Percentiles rank a stretch among this genome's conserved stretches.
These are phyloP conservation scores for Bruguiera parviflora DNA, from an alignment of 345 rosid species.

Conservation along the genomic window DNA sequence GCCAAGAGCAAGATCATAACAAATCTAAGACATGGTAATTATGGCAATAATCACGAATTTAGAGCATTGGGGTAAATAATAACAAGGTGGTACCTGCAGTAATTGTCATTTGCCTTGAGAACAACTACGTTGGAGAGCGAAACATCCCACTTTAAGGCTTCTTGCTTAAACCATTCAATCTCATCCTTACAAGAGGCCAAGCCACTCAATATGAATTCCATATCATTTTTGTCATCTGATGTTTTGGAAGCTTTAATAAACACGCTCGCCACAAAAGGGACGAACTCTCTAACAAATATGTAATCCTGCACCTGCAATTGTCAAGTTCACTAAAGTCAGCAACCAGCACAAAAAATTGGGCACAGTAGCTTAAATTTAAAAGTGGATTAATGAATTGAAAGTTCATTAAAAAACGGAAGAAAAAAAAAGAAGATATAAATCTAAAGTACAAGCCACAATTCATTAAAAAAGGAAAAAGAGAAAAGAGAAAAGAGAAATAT, in stretches of 20 bases:
- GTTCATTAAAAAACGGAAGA: background rate
- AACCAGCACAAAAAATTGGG: background rate
- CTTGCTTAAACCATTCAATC: constrained; percentile 70
- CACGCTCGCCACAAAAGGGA: constrained; percentile 63
- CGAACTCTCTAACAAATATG: constrained; percentile 67
- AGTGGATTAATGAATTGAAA: background rate
- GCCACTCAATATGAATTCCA: constrained; percentile 68
- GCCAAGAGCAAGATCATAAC: too few species aligned
- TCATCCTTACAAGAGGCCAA: constrained; percentile 62
- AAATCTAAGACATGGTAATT: background rate
- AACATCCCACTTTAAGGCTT: constrained; percentile 69
- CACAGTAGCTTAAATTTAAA: too few species aligned
- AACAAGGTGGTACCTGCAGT: constrained; percentile 45
- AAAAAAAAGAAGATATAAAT: background rate
- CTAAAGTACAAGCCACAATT: constrained; percentile 68
- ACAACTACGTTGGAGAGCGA: constrained; percentile 47
- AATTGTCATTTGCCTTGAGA: constrained; percentile 51
- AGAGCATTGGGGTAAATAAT: too few species aligned
- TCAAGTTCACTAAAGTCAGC: background rate
- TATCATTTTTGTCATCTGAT: constrained; percentile 51
- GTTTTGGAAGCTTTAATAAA: constrained; percentile 64
- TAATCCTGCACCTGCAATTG: constrained; percentile 79
- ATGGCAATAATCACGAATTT: background rate
- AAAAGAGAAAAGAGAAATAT: background rate
- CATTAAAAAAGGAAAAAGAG: background rate